phyloP scores from a whole-genome alignment of 2,329 filamentous ascomycete species.

The Emmonsia crescens region DNA sequence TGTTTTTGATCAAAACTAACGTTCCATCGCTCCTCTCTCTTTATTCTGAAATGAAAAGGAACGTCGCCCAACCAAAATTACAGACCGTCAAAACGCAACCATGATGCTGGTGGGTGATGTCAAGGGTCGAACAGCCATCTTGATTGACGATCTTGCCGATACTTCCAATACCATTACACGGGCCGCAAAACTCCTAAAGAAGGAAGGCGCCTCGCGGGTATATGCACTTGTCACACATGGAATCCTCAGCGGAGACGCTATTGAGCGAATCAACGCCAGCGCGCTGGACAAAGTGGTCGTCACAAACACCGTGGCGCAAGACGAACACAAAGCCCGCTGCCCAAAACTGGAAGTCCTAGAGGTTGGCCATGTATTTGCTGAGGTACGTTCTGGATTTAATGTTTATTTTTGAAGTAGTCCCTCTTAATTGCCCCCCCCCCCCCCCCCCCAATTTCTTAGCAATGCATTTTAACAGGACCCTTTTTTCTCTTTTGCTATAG shows the following conservation, averaged over 20 bases:
- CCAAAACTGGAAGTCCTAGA: constrained; percentile 88
- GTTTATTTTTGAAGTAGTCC: background rate
- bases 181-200: constrained; percentile 92
- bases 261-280: constrained; percentile 86
- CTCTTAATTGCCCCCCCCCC: background rate
- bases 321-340: constrained; percentile 65
- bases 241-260: constrained; percentile 88
- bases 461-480: background rate
- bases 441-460: too few species aligned
- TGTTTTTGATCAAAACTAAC: background rate
- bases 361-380: constrained; percentile 78
- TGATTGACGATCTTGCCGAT: constrained; percentile 90
- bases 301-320: constrained; percentile 88
- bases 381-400: constrained; percentile 46
- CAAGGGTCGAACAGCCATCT: constrained; percentile 66
- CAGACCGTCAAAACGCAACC: constrained; percentile 65
- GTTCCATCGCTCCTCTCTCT: background rate
- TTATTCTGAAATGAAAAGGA: constrained; percentile 46
- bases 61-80: constrained; percentile 78
- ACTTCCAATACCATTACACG: constrained; percentile 96
- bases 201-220: constrained; percentile 76
- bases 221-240: constrained; percentile 92
- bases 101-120: constrained; percentile 95
- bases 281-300: constrained; percentile 88
- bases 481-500: constrained; percentile 26